Evolutionary conservation across 805 yeast genomes (phyloP), one percentile per base, ranked within the genome.

Genomic region (Hanseniaspora jakobsenii): DNA sequence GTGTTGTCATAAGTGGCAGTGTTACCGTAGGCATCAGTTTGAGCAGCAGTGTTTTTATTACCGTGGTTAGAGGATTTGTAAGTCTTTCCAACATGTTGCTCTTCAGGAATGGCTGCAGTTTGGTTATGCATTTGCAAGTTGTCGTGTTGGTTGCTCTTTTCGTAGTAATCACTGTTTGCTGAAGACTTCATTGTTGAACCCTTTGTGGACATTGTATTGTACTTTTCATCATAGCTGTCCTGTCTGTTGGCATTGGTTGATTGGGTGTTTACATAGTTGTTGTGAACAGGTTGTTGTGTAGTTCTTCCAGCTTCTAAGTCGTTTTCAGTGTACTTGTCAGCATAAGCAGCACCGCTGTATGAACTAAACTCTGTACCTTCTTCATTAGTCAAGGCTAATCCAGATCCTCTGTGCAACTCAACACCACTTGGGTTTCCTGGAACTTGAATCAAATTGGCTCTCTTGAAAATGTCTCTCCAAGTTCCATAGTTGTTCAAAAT

Each of bases 381-480:
- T 16, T 44, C 32, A 41, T 50, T 49, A 13, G 47, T 46, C 10
- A 57, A 47, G 16, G 49, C 48, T 26, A 57, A 35, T 8, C 58
- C 60, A 22, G 53, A 51, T n/a, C 48, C 45, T 32, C 53, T 51
- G 40, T 55, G 53, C 16, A 57, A 40, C 36, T 45, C 49, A 12
- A 53, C 46, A 16, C 53, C 55, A 29, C 34, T 17, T 21, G 29
- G 24, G 19, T 29, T 35, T 4, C 36, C 39, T 28, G 28, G 34
- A 16, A 42, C 35, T 17, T 37, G 22, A 41, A 53, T 48, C 3
- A 36, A 32, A 23, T 49, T 43, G 47, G 53, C 54, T 28, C 44
- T 48, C 37, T 52, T 53, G 48, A 53, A 54, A n/a, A 53, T 30
- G 36, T 59, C 56, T 13, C 45, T 23, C 38, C 51, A 49, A 32